phyloP scores from a whole-genome alignment of 768 basidiomycete species.

The Chalciporus chontae region DNA sequence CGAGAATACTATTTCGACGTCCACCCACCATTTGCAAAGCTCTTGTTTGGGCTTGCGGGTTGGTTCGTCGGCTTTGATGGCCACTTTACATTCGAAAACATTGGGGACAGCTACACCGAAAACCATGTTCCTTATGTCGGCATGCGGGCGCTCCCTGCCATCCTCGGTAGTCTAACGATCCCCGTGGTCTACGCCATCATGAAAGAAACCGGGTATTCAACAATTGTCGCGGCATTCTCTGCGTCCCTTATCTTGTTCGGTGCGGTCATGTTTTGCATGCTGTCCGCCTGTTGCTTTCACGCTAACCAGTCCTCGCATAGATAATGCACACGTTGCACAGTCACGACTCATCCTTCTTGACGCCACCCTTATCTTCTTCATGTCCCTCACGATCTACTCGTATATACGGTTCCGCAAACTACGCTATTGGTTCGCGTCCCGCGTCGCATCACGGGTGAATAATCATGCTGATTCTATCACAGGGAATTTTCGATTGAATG shows the following conservation, averaged over 20 bases:
- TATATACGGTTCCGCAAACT: slow-evolving; percentile 95
- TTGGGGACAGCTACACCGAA: slow-evolving; percentile 88
- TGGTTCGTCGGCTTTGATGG: slow-evolving; percentile 98
- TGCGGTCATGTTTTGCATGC: slow-evolving; percentile 36
- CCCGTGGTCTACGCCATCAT: slow-evolving; percentile 94
- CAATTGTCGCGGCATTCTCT: slow-evolving; percentile 86
- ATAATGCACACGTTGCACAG: slow-evolving; percentile 94
- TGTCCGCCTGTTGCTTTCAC: neutral
- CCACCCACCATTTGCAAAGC: slow-evolving; percentile 95
- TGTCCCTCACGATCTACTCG: slow-evolving; percentile 87
- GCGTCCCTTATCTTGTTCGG: slow-evolving; percentile 85
- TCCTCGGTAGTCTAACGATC: slow-evolving; percentile 86
- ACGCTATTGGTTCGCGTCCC: slow-evolving; percentile 67
- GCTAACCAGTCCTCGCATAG: slow-evolving; percentile 39
- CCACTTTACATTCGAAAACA: slow-evolving; percentile 88
- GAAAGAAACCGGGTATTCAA: slow-evolving; percentile 97
- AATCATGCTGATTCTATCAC: slow-evolving; percentile 6
- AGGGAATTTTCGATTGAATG: slow-evolving; percentile 88
- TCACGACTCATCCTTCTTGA: slow-evolving; percentile 96
- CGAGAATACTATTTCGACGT: slow-evolving; percentile 99
- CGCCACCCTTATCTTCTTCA: slow-evolving; percentile 92
- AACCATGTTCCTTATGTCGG: slow-evolving; percentile 92
- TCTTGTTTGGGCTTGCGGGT: slow-evolving; percentile 89
- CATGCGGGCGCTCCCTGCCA: slow-evolving; percentile 88
- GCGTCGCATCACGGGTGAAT: neutral